Evolutionary conservation across 176 grass and related monocot genomes (phyloP), one percentile per base, ranked within the genome.

Genomic region (Guadua angustifolia): DNA sequence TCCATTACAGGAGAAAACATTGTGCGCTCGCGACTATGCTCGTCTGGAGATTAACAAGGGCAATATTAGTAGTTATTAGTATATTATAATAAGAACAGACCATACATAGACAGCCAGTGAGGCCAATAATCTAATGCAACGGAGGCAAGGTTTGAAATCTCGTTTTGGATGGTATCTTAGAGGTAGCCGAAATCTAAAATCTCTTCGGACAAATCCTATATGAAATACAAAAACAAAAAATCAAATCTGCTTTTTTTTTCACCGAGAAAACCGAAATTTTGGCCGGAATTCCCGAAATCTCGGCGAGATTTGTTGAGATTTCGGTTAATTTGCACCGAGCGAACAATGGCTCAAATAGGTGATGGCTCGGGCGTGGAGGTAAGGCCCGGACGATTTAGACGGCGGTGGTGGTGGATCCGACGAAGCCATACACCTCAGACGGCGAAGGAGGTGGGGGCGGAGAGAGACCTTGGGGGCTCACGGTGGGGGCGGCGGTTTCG

Each of bases 361-460:
- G 84, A 98, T 94, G 77, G 78, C 74, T 92, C 90, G 13, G 94
- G 90, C 35, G 73, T 91, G 85, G 94, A 94, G 7, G 90, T n/a
- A n/a, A n/a, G n/a, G n/a, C 92, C 92, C 95, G 94, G 17, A 75
- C 90, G 16, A 98, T 35, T 72, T 89, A 95, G 61, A 98, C 77
- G 9, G 84, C 88, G 14, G 88, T 87, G 29, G 92, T 94, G 95
- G 94, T 98, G 84, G 92, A 98, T 57, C 92, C 90, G 24, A 98
- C 95, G 42, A 98, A 95, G 35, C 95, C 92, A 52, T 98, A 98
- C 5, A 93, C 92, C 90, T 98, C 92, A 7, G 92, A 98, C 18
- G 90, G 90, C 78, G n/a, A 43, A n/a, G n/a, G n/a, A 32, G 14
- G 33, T 35, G 2, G 56, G 19, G 39, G 16, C 13, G 4, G 79